Percentiles rank a stretch among this genome's conserved stretches.
Evolutionary conservation across 345 rosid genomes (phyloP).

Genomic region (Populus simonii): DNA sequence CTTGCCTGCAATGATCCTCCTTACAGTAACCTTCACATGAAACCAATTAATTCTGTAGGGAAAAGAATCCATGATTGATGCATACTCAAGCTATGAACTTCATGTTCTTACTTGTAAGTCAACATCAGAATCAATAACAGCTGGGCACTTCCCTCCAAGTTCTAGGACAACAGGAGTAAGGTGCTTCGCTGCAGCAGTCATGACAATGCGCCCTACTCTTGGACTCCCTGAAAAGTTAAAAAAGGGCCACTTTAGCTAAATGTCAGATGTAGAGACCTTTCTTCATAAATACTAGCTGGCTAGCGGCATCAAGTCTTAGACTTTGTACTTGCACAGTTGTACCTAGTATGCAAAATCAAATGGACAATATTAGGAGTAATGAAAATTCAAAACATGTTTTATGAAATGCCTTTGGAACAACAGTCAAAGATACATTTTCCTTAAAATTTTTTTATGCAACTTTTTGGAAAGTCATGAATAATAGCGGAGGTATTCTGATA

Average conservation of each 20-base stretch:
- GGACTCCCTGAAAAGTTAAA: slow-evolving; percentile 31
- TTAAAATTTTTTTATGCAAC: no score
- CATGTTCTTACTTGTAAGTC: slow-evolving; percentile 31
- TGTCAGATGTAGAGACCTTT: background rate
- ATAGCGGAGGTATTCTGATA: background rate
- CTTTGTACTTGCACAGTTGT: background rate
- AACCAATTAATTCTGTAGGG: background rate
- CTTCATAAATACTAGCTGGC: background rate
- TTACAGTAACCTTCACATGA: slow-evolving; percentile 35
- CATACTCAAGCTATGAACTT: background rate
- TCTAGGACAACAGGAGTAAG: slow-evolving; percentile 49
- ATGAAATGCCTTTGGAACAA: background rate
- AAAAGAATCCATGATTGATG: background rate
- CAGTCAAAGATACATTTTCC: background rate
- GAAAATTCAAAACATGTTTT: background rate
- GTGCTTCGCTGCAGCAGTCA: slow-evolving; percentile 61
- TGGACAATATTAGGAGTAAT: background rate
- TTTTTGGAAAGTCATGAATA: background rate
- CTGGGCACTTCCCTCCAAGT: slow-evolving; percentile 62
- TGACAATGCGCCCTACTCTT: slow-evolving; percentile 47
- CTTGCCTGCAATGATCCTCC: slow-evolving; percentile 53
- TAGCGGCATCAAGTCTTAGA: background rate
- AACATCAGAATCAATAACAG: slow-evolving; percentile 45
- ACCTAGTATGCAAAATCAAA: background rate
- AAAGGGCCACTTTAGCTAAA: background rate